Percentiles rank a stretch among this genome's conserved stretches.
Evolutionary conservation across 2,329 filamentous ascomycete species (phyloP).

Genomic region (Dothidotthia symphoricarpi): DNA sequence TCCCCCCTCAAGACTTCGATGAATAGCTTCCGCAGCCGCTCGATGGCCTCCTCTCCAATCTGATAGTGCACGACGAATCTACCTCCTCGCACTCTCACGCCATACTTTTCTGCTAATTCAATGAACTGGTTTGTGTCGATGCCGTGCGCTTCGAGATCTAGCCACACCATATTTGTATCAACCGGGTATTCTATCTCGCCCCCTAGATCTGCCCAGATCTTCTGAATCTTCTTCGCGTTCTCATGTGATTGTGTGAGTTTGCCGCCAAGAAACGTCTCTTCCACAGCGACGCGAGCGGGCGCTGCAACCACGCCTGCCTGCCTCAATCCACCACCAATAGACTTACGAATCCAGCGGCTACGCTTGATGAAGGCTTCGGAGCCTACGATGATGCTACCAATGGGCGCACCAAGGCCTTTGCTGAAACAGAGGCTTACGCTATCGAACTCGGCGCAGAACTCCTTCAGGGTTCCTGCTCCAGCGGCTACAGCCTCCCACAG

Average conservation of each 20-base stretch:
- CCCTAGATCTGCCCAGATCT: slow-evolving; percentile 67
- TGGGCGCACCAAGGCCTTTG: slow-evolving; percentile 78
- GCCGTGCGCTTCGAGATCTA: slow-evolving; percentile 66
- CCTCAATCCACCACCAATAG: slow-evolving; percentile 73
- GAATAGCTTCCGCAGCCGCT: slow-evolving; percentile 37
- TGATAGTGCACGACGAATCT: slow-evolving; percentile 71
- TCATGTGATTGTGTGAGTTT: slow-evolving; percentile 61
- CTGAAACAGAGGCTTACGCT: slow-evolving; percentile 76
- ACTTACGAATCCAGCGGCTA: slow-evolving; percentile 74
- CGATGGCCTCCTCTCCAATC: slow-evolving; percentile 64
- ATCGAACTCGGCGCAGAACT: slow-evolving; percentile 69
- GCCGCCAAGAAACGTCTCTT: slow-evolving; percentile 74
- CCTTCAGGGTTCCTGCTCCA: slow-evolving; percentile 64
- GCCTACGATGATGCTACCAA: slow-evolving; percentile 71
- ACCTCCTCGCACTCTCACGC: slow-evolving; percentile 56
- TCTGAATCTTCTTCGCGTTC: slow-evolving; percentile 61
- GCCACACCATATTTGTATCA: slow-evolving; percentile 91
- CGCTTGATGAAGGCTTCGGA: slow-evolving; percentile 60
- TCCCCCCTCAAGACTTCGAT: slow-evolving; percentile 23
- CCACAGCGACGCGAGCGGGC: slow-evolving; percentile 71
- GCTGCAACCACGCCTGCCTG: slow-evolving; percentile 75
- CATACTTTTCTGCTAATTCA: slow-evolving; percentile 56
- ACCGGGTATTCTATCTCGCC: slow-evolving; percentile 67
- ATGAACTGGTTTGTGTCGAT: slow-evolving; percentile 55
- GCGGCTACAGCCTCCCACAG: slow-evolving; percentile 78